Conservation (phyloP, 2,329 filamentous ascomycete genomes). For the Trematosphaeria pertusa region DNA sequence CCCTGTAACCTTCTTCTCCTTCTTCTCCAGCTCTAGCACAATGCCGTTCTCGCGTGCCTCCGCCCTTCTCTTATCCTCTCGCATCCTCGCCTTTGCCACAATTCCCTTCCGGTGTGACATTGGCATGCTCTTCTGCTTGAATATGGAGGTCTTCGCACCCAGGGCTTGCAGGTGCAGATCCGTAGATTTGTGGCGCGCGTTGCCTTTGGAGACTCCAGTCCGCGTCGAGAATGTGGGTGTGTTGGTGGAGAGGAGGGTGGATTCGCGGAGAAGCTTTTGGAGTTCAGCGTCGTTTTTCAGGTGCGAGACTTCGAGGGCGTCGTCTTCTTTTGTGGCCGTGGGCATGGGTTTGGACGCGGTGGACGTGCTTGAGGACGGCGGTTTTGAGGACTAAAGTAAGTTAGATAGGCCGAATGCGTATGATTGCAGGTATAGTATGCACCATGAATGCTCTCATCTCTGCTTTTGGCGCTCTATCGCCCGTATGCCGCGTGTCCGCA, state of each 20-base stretch:
- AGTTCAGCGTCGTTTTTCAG: constrained; percentile 92
- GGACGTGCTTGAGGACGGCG: constrained; percentile 47
- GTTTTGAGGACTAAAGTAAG: constrained; percentile 53
- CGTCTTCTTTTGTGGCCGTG: constrained; percentile 46
- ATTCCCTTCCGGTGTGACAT: constrained; percentile 89
- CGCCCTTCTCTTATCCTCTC: constrained; percentile 73
- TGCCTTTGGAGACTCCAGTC: constrained; percentile 60
- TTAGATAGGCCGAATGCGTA: neutral
- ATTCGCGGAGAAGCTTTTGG: constrained; percentile 88
- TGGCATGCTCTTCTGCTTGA: constrained; percentile 85
- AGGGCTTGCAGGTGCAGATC: constrained; percentile 84
- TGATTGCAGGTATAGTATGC: constrained; percentile 18
- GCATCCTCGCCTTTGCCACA: constrained; percentile 65
- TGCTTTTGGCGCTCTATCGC: constrained; percentile 53
- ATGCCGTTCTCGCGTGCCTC: constrained; percentile 92
- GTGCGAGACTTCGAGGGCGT: constrained; percentile 67
- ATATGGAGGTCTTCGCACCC: constrained; percentile 77
- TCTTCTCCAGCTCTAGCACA: constrained; percentile 72
- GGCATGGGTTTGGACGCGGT: constrained; percentile 22
- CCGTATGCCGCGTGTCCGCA: constrained; percentile 23
- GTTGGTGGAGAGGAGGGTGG: constrained; percentile 75
- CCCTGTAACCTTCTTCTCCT: constrained; percentile 48
- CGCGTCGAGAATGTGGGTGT: constrained; percentile 54
- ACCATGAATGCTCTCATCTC: constrained; percentile 84
- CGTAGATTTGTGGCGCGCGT: constrained; percentile 78